Evolutionary conservation across 1,284 basidiomycete genomes (phyloP).

Genomic region (Cronartium quercuum): DNA sequence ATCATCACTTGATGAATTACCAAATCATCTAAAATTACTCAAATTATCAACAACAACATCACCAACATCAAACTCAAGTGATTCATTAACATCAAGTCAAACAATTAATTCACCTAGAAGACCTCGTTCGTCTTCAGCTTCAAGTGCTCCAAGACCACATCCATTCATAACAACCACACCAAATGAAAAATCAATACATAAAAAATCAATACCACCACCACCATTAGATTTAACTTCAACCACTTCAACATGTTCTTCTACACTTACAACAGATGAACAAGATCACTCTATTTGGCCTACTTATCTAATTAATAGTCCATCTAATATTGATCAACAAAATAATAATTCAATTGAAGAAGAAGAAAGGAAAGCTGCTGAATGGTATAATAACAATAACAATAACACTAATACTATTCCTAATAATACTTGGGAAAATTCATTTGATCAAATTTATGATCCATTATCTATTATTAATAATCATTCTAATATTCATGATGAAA

Average conservation of each 20-base stretch:
- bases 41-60: neutral
- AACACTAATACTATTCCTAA: neutral
- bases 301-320: neutral
- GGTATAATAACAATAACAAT: neutral
- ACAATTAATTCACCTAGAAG: slow-evolving; percentile 8
- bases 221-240: neutral
- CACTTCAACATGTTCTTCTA: neutral
- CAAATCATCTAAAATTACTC: neutral
- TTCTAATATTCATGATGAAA: too few species aligned
- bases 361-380: slow-evolving; percentile 32
- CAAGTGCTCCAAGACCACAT: neutral
- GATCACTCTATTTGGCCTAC: neutral
- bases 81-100: neutral
- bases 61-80: neutral
- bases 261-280: neutral
- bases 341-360: slow-evolving; percentile 23
- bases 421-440: neutral
- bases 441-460: slow-evolving; percentile 4
- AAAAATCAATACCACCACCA: neutral
- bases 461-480: neutral
- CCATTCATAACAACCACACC: neutral
- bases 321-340: neutral
- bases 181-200: neutral
- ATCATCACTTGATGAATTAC: neutral
- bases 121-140: slow-evolving; percentile 4